Percentiles rank a stretch among this genome's conserved stretches.
phyloP scores from a whole-genome alignment of 1,284 basidiomycete species.

The Naganishia cerealis region DNA sequence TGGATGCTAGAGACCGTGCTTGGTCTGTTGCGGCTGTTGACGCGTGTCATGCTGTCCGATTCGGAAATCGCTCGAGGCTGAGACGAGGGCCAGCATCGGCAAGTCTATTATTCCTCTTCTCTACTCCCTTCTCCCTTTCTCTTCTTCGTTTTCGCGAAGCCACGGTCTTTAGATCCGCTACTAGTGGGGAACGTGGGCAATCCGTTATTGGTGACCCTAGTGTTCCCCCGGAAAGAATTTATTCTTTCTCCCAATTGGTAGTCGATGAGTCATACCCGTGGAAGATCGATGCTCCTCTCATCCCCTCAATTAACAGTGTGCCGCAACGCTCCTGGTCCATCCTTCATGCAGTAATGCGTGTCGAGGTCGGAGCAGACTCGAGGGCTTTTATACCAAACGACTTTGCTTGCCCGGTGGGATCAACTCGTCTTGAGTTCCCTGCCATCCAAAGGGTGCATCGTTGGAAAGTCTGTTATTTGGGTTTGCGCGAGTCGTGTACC shows the following conservation, averaged over 20 bases:
- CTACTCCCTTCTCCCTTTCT: constrained; percentile 5
- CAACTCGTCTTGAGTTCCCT: constrained; percentile 30
- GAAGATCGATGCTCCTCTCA: constrained; percentile 29
- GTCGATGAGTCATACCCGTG: constrained; percentile 35
- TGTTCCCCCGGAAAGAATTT: constrained; percentile 1
- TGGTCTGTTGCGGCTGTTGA: constrained; percentile 12
- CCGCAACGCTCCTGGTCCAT: constrained; percentile 24
- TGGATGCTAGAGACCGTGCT: constrained; percentile 15
- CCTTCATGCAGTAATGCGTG: constrained; percentile 2
- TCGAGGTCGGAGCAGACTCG: constrained; percentile 23
- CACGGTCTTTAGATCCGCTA: constrained; percentile 36
- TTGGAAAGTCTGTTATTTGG: constrained; percentile 20
- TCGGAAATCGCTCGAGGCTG: background rate
- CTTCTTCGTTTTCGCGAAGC: constrained; percentile 9
- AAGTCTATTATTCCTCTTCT: constrained; percentile 2
- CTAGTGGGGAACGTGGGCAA: constrained; percentile 17
- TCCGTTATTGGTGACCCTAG: constrained; percentile 2
- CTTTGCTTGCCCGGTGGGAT: constrained; percentile 20
- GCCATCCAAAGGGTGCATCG: constrained; percentile 12
- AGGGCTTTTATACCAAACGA: constrained; percentile 28
- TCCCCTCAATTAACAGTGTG: constrained; percentile 9
- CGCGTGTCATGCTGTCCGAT: background rate
- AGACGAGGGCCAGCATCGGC: background rate
- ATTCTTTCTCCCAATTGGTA: constrained; percentile 20
- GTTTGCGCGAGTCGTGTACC: constrained; percentile 24